These are phyloP conservation scores for Saccharum spontaneum DNA, from an alignment of 176 grass and related monocot species.

Conservation along the genomic window DNA sequence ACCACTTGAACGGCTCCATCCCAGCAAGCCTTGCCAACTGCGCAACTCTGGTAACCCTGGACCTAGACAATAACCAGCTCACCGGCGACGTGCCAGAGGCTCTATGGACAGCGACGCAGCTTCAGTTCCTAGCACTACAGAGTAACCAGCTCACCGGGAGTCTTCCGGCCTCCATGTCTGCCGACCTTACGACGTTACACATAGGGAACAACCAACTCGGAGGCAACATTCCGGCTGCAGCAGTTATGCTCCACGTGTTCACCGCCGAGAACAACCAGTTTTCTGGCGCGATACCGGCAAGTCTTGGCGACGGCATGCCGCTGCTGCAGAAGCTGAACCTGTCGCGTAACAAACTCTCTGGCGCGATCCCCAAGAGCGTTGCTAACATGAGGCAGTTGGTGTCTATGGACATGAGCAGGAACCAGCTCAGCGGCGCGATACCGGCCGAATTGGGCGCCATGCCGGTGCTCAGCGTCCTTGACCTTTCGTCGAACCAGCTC, in stretches of 20 bases:
- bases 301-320: constrained; percentile 37
- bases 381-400: constrained; percentile 19
- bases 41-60: constrained; percentile 12
- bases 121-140: constrained; percentile 1
- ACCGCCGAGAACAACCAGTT: constrained; percentile 54
- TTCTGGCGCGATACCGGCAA: constrained; percentile 47
- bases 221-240: constrained; percentile 46
- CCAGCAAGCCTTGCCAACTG: constrained; percentile 63
- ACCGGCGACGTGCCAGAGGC: constrained; percentile 56
- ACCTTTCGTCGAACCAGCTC: constrained; percentile 74
- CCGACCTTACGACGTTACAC: constrained; percentile 25
- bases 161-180: constrained; percentile 40
- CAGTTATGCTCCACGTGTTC: constrained; percentile 18
- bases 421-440: constrained; percentile 57
- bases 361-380: constrained; percentile 48
- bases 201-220: constrained; percentile 55
- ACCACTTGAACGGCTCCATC: constrained; percentile 62
- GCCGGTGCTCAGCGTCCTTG: constrained; percentile 47
- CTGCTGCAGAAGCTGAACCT: constrained; percentile 41
- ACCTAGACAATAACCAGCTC: constrained; percentile 47
- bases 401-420: constrained; percentile 53
- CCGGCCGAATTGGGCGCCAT: constrained; percentile 54
- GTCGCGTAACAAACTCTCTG: constrained; percentile 54
- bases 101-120: constrained; percentile 43
- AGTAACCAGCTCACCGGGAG: constrained; percentile 55